Conservation (phyloP, 257 asterid species). For the Solanum sitiens region DNA sequence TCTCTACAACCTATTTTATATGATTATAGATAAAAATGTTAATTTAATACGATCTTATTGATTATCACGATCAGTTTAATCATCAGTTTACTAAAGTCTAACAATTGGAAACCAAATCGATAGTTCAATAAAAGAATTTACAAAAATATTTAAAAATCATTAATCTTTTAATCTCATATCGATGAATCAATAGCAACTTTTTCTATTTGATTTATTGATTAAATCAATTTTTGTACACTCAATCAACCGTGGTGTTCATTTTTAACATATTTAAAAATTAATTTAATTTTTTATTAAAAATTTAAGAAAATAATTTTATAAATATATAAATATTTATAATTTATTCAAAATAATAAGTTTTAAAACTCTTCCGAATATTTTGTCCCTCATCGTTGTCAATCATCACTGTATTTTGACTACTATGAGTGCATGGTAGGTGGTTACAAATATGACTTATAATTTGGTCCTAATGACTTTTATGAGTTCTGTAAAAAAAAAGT, state of each 20-base stretch:
- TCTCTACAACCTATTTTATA: too few relatives aligned
- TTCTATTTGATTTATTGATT: not conserved
- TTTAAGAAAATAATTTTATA: too few relatives aligned
- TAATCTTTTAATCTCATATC: not conserved
- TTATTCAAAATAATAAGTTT: too few relatives aligned
- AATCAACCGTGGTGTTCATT: not conserved
- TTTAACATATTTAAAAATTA: not conserved
- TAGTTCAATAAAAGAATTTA: not conserved
- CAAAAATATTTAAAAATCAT: too few relatives aligned
- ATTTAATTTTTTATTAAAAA: too few relatives aligned
- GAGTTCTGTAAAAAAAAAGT: not conserved
- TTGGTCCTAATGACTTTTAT: not conserved
- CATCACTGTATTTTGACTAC: not conserved
- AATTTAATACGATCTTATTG: not conserved
- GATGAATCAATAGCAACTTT: not conserved
- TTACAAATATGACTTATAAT: not conserved
- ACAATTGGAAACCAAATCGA: not conserved
- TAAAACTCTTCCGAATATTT: too few relatives aligned
- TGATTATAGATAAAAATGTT: too few relatives aligned
- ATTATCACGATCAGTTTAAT: not conserved
- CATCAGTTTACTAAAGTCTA: not conserved
- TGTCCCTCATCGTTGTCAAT: too few relatives aligned
- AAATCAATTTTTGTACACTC: not conserved
- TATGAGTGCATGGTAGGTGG: not conserved
- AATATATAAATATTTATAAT: too few relatives aligned